These are phyloP conservation scores for Brasilioporus rufonigricans DNA, from an alignment of 768 basidiomycete species.

Conservation along the genomic window DNA sequence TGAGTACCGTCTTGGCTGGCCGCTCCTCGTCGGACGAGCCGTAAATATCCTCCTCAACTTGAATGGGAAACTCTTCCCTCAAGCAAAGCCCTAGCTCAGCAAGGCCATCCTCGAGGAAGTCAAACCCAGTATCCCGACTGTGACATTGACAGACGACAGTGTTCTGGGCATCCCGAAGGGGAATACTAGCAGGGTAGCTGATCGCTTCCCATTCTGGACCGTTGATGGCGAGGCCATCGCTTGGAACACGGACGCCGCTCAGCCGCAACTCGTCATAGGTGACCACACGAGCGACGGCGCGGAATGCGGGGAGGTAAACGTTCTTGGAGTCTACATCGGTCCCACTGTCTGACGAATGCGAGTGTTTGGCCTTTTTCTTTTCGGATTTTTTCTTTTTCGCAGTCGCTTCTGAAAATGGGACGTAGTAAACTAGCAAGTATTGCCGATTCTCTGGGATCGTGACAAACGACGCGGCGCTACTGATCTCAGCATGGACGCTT, in stretches of 20 bases:
- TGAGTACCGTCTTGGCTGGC: constrained; percentile 42
- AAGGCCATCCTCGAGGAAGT: constrained; percentile 79
- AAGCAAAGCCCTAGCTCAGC: constrained; percentile 68
- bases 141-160: constrained; percentile 59
- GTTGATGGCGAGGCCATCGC: constrained; percentile 63
- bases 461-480: constrained; percentile 35
- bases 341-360: constrained; percentile 28
- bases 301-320: constrained; percentile 62
- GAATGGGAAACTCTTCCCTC: constrained; percentile 19
- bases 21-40: constrained; percentile 25
- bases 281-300: constrained; percentile 72
- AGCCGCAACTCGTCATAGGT: constrained; percentile 69
- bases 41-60: neutral
- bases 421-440: constrained; percentile 82
- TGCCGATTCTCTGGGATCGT: constrained; percentile 51
- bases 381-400: constrained; percentile 22
- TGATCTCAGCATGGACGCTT: constrained; percentile 20
- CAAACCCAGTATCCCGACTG: constrained; percentile 63
- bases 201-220: constrained; percentile 56
- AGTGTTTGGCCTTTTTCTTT: constrained; percentile 33
- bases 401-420: constrained; percentile 40
- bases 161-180: constrained; percentile 34
- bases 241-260: constrained; percentile 71
- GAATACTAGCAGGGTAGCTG: constrained; percentile 28
- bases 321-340: constrained; percentile 39